Conservation (phyloP, 768 basidiomycete species). For the Termitomyces sp. region DNA sequence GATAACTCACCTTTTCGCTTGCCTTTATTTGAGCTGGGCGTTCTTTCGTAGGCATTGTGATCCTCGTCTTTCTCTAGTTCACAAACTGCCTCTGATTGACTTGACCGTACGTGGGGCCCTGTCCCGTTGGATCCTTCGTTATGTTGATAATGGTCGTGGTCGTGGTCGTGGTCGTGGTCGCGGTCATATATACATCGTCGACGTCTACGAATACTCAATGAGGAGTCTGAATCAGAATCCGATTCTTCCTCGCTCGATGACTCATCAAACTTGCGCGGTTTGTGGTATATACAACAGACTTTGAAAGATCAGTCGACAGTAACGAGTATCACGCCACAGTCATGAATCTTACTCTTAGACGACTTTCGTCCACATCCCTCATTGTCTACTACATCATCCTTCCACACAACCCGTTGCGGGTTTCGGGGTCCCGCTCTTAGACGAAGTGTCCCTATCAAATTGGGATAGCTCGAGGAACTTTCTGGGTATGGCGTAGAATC, state of each 20-base stretch:
- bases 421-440: conserved; percentile 50
- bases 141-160: background rate
- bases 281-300: conserved; percentile 97
- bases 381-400: conserved; percentile 83
- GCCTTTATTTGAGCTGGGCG: conserved; percentile 26
- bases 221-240: conserved; percentile 37
- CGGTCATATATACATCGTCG: conserved; percentile 3
- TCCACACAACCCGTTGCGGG: conserved; percentile 71
- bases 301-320: background rate
- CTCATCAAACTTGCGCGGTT: conserved; percentile 74
- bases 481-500: conserved; percentile 19
- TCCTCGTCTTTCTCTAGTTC: conserved; percentile 23
- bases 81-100: conserved; percentile 16
- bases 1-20: conserved; percentile 29
- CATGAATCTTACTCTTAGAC: conserved; percentile 72
- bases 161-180: conserved; percentile 1
- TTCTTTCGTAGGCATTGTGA: conserved; percentile 47
- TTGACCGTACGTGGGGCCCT: conserved; percentile 8
- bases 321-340: background rate
- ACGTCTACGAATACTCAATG: conserved; percentile 13
- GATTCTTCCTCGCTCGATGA: conserved; percentile 64
- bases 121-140: conserved; percentile 1
- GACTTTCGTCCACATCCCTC: conserved; percentile 87
- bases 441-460: conserved; percentile 35
- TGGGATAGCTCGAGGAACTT: conserved; percentile 9